These are phyloP conservation scores for Akanthomyces lecanii DNA, from an alignment of 2,329 filamentous ascomycete genomes.

Conservation along the genomic window DNA sequence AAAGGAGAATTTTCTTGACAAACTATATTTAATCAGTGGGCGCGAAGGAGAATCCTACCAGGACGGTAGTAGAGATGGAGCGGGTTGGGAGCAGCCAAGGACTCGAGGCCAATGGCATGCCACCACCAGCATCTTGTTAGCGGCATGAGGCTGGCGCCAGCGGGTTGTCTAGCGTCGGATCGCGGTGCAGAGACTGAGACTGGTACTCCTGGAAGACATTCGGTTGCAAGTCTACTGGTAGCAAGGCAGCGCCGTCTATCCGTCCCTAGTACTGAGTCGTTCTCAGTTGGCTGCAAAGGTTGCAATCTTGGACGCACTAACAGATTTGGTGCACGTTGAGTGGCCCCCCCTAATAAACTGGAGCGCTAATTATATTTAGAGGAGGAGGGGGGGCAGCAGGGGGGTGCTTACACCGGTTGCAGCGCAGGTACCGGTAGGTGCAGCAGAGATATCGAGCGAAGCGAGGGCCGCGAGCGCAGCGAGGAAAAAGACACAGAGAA, in stretches of 20 bases:
- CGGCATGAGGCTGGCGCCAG: background rate
- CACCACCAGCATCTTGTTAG: background rate
- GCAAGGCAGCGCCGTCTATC: too few relatives aligned
- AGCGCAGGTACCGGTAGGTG: background rate
- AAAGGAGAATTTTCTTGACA: background rate
- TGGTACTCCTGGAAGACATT: too few relatives aligned
- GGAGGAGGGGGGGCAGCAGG: background rate
- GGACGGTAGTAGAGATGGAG: background rate
- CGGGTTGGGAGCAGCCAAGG: background rate
- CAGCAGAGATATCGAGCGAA: background rate
- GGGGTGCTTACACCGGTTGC: background rate
- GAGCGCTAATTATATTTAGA: constrained; percentile 10
- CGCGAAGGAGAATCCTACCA: background rate
- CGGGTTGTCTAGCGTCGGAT: background rate
- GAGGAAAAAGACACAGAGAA: background rate
- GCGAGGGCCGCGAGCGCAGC: background rate
- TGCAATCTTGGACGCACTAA: background rate
- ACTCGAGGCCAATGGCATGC: background rate
- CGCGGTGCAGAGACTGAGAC: background rate
- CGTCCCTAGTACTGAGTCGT: too few relatives aligned
- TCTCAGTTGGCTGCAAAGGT: too few relatives aligned
- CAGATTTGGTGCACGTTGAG: background rate
- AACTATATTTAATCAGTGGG: background rate
- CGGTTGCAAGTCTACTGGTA: too few relatives aligned
- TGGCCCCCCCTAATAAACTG: background rate